Evolutionary conservation across 108 stramenopile genomes (phyloP).

Genomic region (Cyclostephanos invisitatus): DNA sequence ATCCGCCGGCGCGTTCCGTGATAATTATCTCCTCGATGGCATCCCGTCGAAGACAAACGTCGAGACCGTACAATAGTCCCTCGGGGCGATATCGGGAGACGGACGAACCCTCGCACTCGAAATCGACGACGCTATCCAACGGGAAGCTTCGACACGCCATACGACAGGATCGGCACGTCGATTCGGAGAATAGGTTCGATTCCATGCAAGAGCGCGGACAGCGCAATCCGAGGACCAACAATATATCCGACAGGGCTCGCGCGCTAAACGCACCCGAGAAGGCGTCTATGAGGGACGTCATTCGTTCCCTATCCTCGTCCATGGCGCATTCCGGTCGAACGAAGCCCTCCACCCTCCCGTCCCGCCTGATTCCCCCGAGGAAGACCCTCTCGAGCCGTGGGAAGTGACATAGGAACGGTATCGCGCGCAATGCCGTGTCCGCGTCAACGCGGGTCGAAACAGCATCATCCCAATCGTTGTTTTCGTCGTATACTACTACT

Average conservation of each 20-base stretch:
- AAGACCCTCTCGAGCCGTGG: constrained; percentile 17
- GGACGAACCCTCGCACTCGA: constrained; percentile 14
- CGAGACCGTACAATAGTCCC: not conserved
- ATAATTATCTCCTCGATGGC: not conserved
- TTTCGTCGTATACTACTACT: too few relatives aligned
- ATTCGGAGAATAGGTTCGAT: not conserved
- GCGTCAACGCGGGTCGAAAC: not conserved
- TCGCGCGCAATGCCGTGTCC: constrained; percentile 8
- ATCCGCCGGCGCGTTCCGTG: not conserved
- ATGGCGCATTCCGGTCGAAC: not conserved
- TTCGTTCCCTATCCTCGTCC: constrained; percentile 2
- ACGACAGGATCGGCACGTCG: not conserved
- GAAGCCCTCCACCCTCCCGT: constrained; percentile 17
- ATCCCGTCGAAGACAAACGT: not conserved
- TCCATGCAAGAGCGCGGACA: not conserved
- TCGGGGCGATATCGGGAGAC: not conserved
- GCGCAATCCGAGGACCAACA: not conserved
- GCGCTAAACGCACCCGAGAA: constrained; percentile 7
- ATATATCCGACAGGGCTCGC: not conserved
- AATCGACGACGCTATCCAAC: constrained; percentile 6
- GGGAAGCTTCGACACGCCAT: constrained; percentile 16
- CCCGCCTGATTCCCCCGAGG: not conserved
- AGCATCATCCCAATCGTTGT: too few relatives aligned
- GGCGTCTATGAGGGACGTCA: constrained; percentile 2
- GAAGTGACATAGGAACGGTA: constrained; percentile 17